Percentiles rank a stretch among this genome's conserved stretches.
Conservation (phyloP, 306 rosid genomes). For the Vachellia pachyceras region DNA sequence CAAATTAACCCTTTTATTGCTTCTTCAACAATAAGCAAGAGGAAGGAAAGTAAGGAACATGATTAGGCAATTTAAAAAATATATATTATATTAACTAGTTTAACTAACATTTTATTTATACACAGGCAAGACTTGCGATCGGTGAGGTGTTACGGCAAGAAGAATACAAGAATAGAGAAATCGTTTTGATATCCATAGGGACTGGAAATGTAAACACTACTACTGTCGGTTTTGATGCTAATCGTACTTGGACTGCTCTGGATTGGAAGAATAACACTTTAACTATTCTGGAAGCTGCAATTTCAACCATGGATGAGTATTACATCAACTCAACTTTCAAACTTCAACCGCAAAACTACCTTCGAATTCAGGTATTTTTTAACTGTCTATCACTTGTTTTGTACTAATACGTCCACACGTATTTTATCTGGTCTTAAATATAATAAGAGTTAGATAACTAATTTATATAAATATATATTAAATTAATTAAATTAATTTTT, state of each 20-base stretch:
- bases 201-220: conserved; percentile 47
- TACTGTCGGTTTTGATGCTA: conserved; percentile 30
- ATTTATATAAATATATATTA: too few relatives aligned
- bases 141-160: conserved; percentile 43
- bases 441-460: too few relatives aligned
- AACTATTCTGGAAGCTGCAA: conserved; percentile 34
- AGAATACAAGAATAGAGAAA: conserved; percentile 36
- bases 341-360: background rate
- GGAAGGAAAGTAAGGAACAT: too few relatives aligned
- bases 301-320: conserved; percentile 6
- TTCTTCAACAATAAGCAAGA: too few relatives aligned
- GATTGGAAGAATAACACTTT: conserved; percentile 26
- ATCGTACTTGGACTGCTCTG: conserved; percentile 47
- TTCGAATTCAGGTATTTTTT: background rate
- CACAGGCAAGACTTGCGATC: conserved; percentile 50
- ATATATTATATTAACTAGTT: background rate
- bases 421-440: too few relatives aligned
- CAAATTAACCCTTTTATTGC: too few relatives aligned
- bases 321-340: background rate
- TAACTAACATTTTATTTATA: background rate
- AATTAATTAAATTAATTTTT: too few relatives aligned
- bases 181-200: conserved; percentile 53
- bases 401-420: too few relatives aligned
- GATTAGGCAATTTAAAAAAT: too few relatives aligned
- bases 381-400: background rate